Conservation (phyloP, 306 rosid species). For the Hippophae tibetana region DNA sequence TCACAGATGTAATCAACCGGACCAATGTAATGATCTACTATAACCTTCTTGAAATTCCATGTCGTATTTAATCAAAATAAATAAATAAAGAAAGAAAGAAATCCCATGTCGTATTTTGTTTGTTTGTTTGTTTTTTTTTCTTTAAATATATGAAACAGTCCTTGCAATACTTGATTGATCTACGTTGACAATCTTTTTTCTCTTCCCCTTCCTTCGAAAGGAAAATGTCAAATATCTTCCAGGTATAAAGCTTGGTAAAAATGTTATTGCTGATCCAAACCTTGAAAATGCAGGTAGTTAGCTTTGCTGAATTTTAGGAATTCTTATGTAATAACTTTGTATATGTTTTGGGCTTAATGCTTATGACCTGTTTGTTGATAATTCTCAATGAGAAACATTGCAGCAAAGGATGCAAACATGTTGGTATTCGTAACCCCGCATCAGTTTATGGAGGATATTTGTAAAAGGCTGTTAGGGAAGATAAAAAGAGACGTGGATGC, state of each 20-base stretch:
- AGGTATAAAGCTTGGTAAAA: constrained; percentile 76
- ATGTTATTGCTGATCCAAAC: constrained; percentile 80
- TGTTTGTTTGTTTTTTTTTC: no score
- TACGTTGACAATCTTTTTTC: constrained; percentile 3
- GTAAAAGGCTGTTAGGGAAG: constrained; percentile 61
- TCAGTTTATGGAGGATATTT: constrained; percentile 87
- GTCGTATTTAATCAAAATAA: no score
- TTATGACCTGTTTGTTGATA: constrained; percentile 1
- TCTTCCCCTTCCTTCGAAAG: constrained; percentile 28
- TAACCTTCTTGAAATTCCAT: not conserved
- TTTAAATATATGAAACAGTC: not conserved
- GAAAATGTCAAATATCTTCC: constrained; percentile 91
- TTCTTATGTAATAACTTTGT: not conserved
- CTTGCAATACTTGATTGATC: constrained; percentile 3
- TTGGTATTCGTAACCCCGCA: constrained; percentile 90
- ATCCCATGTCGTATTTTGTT: no score
- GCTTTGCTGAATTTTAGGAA: not conserved
- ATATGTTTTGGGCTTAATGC: not conserved
- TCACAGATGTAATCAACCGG: constrained; percentile 65
- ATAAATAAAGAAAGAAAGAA: no score
- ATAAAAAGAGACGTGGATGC: constrained; percentile 55
- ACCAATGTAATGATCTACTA: constrained; percentile 46
- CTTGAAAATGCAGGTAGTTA: constrained; percentile 60
- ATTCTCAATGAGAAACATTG: constrained; percentile 20
- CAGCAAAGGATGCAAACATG: constrained; percentile 80